These are phyloP conservation scores for Adansonia digitata DNA, from an alignment of 345 rosid species.

Conservation along the genomic window DNA sequence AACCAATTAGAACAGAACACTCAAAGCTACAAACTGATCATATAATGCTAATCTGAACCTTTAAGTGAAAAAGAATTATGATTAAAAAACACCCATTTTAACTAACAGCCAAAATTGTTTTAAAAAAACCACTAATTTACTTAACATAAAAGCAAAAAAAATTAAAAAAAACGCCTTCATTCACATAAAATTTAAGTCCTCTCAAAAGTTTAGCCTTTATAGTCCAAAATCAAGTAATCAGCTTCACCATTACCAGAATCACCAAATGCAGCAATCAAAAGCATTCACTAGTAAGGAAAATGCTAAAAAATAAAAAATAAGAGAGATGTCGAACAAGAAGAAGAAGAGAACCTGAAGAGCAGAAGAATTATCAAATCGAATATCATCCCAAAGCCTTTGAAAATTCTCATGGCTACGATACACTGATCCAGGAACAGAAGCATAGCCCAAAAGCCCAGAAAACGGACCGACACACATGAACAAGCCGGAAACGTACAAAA, in stretches of 20 bases:
- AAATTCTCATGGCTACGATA: constrained; percentile 79
- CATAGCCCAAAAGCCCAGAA: constrained; percentile 48
- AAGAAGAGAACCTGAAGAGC: constrained; percentile 47
- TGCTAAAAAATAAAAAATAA: not conserved
- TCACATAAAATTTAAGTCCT: not conserved
- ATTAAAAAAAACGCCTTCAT: not conserved
- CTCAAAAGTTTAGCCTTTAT: not conserved
- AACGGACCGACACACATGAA: constrained; percentile 81
- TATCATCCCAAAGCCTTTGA: constrained; percentile 59
- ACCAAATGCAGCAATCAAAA: not conserved
- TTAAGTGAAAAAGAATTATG: not conserved
- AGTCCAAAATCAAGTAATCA: not conserved
- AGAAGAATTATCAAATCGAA: constrained; percentile 64
- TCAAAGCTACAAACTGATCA: not conserved
- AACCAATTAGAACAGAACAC: not conserved
- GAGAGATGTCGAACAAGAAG: not conserved
- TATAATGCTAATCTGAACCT: not conserved
- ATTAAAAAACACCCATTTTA: not conserved
- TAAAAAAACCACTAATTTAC: not conserved
- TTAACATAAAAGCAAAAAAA: not conserved
- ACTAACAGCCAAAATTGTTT: not conserved
- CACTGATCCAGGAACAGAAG: constrained; percentile 60
- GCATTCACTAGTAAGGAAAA: not conserved
- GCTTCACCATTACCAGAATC: not conserved
- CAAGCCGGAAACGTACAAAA: constrained; percentile 68